Conservation (phyloP, 1,139 yeast genomes). For the Sugiyamaella japonica region DNA sequence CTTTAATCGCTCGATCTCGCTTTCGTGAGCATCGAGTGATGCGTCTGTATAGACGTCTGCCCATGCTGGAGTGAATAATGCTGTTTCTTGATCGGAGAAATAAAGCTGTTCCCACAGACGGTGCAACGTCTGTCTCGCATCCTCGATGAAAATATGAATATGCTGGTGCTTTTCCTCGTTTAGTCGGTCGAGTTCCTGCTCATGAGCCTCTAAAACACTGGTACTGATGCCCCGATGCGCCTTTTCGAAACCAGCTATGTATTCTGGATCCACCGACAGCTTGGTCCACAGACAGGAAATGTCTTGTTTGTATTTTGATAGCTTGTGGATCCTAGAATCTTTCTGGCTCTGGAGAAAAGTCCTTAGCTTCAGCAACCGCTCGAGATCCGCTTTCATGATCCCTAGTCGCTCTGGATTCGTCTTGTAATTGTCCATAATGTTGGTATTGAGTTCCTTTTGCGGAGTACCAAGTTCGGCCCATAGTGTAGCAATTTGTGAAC, state of each 20-base stretch:
- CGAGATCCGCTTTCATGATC: conserved; percentile 31
- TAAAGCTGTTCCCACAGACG: conserved; percentile 63
- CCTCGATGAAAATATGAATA: conserved; percentile 66
- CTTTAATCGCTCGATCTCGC: conserved; percentile 55
- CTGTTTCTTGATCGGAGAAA: conserved; percentile 51
- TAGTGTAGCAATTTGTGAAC: conserved; percentile 34
- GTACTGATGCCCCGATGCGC: conserved; percentile 37
- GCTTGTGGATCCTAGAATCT: conserved; percentile 20
- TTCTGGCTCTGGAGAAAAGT: conserved; percentile 37
- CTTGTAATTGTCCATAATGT: conserved; percentile 31
- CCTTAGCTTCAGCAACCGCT: conserved; percentile 31
- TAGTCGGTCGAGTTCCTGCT: conserved; percentile 58
- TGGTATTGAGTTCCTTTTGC: conserved; percentile 35
- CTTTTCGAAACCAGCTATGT: conserved; percentile 32
- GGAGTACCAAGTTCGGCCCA: conserved; percentile 43
- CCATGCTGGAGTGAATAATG: conserved; percentile 42
- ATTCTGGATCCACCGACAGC: conserved; percentile 25
- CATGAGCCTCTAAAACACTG: conserved; percentile 43
- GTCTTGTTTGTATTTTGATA: conserved; percentile 21
- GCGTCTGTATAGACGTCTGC: conserved; percentile 53
- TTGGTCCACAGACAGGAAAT: conserved; percentile 37
- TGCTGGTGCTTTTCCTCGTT: conserved; percentile 59
- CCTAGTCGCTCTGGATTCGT: conserved; percentile 36
- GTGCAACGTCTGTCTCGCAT: conserved; percentile 58
- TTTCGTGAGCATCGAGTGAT: conserved; percentile 59